These are phyloP conservation scores for Ceratocystis destructans DNA, from an alignment of 2,329 filamentous ascomycete genomes.

Conservation along the genomic window DNA sequence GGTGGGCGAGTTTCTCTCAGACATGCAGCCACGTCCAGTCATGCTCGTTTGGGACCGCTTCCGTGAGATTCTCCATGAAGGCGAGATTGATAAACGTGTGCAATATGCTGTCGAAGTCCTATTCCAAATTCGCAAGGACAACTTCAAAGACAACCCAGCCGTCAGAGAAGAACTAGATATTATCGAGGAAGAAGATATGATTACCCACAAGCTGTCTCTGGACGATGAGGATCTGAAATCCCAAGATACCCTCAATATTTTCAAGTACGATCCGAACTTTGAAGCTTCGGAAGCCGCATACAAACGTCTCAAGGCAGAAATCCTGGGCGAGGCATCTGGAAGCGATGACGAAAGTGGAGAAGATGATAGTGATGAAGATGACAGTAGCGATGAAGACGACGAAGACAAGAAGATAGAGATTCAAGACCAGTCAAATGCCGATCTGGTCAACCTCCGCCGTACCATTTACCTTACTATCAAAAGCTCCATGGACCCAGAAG, in stretches of 20 bases:
- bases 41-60: slow-evolving; percentile 92
- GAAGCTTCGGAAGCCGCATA: slow-evolving; percentile 86
- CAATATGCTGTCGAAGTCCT: slow-evolving; percentile 99
- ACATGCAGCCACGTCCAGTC: slow-evolving; percentile 82
- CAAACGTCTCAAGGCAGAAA: slow-evolving; percentile 79
- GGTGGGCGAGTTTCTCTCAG: slow-evolving; percentile 84
- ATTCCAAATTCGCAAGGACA: slow-evolving; percentile 91
- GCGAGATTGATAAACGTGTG: slow-evolving; percentile 93
- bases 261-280: slow-evolving; percentile 84
- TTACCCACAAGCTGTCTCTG: slow-evolving; percentile 73
- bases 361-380: slow-evolving; percentile 42
- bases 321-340: slow-evolving; percentile 83
- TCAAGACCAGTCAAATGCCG: slow-evolving; percentile 93
- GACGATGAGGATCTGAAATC: slow-evolving; percentile 66
- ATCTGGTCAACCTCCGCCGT: slow-evolving; percentile 80
- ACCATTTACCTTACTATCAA: slow-evolving; percentile 97
- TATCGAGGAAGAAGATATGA: slow-evolving; percentile 95
- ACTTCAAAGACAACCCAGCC: slow-evolving; percentile 87
- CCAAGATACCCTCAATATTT: slow-evolving; percentile 82
- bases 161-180: slow-evolving; percentile 87
- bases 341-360: slow-evolving; percentile 58
- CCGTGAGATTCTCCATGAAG: slow-evolving; percentile 86
- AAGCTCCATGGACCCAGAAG: slow-evolving; percentile 90
- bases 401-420: slow-evolving; percentile 82
- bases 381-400: slow-evolving; percentile 60